Evolutionary conservation across 495 filamentous ascomycete genomes (phyloP).

Genomic region (Neurospora africana): DNA sequence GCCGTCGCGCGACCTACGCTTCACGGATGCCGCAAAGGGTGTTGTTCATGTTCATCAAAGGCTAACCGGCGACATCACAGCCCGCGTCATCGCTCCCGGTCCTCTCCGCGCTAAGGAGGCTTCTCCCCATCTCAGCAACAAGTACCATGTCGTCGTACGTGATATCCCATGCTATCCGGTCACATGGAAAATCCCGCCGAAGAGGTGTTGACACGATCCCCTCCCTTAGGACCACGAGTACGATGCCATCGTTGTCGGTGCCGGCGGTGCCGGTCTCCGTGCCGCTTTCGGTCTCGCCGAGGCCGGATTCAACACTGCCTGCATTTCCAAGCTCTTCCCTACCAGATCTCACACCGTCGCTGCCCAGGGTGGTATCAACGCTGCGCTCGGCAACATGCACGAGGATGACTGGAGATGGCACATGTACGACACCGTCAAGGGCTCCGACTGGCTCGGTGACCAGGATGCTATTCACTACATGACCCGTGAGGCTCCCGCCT

Average conservation of each 20-base stretch:
- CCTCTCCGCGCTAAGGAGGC: conserved; percentile 88
- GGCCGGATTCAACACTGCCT: conserved; percentile 95
- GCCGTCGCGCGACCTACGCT: neutral
- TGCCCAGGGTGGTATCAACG: conserved; percentile 90
- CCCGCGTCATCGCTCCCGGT: conserved; percentile 69
- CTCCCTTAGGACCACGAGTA: conserved; percentile 43
- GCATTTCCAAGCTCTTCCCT: conserved; percentile 96
- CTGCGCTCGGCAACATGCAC: conserved; percentile 82
- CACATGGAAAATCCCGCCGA: neutral
- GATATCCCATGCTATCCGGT: conserved; percentile 13
- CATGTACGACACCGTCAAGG: conserved; percentile 99
- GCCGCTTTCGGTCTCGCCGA: conserved; percentile 95
- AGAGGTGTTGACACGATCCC: conserved; percentile 13
- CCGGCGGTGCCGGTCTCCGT: conserved; percentile 86
- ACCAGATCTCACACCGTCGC: conserved; percentile 94
- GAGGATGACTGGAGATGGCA: conserved; percentile 98
- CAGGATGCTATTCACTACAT: conserved; percentile 99
- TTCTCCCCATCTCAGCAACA: conserved; percentile 65
- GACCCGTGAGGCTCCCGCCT: conserved; percentile 87
- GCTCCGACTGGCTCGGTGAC: conserved; percentile 96
- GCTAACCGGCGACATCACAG: conserved; percentile 13
- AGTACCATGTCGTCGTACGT: conserved; percentile 89
- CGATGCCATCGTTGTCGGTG: conserved; percentile 87
- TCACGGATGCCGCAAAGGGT: neutral
- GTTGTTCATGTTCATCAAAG: neutral